Evolutionary conservation across 2,329 filamentous ascomycete species (phyloP).

Genomic region (Leptodontidium sp.): DNA sequence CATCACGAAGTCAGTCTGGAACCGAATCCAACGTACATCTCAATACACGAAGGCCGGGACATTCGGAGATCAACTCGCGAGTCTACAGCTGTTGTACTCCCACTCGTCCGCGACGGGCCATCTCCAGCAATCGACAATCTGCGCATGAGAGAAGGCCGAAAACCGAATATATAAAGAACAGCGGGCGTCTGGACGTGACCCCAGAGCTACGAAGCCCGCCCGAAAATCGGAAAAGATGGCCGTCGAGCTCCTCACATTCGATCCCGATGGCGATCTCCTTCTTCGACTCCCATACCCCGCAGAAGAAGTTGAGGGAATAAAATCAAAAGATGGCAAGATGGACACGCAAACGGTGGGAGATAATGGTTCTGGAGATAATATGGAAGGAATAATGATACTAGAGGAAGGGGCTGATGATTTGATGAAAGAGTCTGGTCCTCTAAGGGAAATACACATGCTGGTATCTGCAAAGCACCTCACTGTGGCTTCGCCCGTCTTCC

Average conservation of each 20-base stretch:
- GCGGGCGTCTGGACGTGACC: neutral
- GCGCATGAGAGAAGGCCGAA: no score
- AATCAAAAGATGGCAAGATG: no score
- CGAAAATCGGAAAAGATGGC: slow-evolving; percentile 28
- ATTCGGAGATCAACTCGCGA: neutral
- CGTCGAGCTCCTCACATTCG: neutral
- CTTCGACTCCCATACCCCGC: slow-evolving; percentile 6
- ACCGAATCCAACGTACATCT: neutral
- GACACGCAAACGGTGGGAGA: neutral
- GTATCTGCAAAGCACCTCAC: slow-evolving; percentile 33
- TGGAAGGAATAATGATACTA: neutral
- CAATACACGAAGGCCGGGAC: neutral
- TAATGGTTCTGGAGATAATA: neutral
- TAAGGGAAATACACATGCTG: slow-evolving; percentile 14
- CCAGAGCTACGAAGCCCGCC: neutral
- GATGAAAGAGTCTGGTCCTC: neutral
- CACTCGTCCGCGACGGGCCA: no score
- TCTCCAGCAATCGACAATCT: no score
- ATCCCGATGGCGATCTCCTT: slow-evolving; percentile 25
- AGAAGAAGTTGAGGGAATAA: neutral
- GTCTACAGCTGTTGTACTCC: no score
- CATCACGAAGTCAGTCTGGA: neutral
- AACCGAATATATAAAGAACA: no score
- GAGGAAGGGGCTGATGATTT: neutral
- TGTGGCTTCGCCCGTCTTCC: slow-evolving; percentile 41